These are phyloP conservation scores for Boletus edulis DNA, from an alignment of 768 basidiomycete genomes.

Conservation along the genomic window DNA sequence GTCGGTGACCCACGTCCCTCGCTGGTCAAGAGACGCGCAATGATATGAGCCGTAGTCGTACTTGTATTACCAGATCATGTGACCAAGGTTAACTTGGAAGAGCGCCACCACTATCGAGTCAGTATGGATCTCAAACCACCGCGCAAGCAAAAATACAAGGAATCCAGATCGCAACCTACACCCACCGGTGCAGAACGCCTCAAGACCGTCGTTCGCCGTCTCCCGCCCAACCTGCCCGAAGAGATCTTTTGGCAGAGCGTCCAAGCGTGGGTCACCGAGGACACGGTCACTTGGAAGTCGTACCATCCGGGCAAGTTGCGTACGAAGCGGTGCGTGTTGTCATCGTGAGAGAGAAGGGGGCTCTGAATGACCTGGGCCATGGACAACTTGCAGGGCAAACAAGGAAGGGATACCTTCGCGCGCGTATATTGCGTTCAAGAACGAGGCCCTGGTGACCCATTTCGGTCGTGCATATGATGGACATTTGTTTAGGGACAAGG, in stretches of 20 bases:
- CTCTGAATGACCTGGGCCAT: neutral
- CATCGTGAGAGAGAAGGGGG: neutral
- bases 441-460: conserved; percentile 60
- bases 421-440: conserved; percentile 90
- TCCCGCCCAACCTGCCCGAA: conserved; percentile 92
- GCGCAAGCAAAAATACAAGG: conserved; percentile 32
- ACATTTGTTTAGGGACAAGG: conserved; percentile 87
- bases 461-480: conserved; percentile 91
- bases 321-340: conserved; percentile 53
- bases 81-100: too few relatives aligned
- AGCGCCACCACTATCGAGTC: too few relatives aligned
- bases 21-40: too few relatives aligned
- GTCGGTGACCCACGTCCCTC: too few relatives aligned
- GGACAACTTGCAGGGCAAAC: conserved; percentile 49
- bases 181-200: conserved; percentile 52
- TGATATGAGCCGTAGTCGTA: too few relatives aligned
- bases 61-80: too few relatives aligned
- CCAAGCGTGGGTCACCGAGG: conserved; percentile 76
- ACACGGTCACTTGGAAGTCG: conserved; percentile 63
- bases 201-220: conserved; percentile 83
- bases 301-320: conserved; percentile 68
- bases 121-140: conserved; percentile 16
- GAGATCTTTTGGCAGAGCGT: conserved; percentile 94
- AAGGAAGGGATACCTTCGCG: conserved; percentile 85
- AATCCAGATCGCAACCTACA: conserved; percentile 29